Conservation (phyloP, 441 rosid genomes). For the Flueggea neowawraea region DNA sequence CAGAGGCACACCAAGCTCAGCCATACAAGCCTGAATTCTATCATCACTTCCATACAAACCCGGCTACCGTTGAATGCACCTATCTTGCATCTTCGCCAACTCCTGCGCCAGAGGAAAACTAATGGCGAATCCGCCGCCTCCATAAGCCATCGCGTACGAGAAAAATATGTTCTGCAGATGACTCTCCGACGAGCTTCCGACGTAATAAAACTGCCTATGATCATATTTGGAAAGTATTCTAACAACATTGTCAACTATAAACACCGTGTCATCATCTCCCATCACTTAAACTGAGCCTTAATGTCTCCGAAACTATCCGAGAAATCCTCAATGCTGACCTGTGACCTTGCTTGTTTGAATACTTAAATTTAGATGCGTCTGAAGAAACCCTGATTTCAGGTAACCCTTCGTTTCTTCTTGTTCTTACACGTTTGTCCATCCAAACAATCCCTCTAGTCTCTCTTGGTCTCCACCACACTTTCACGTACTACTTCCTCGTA, state of each 20-base stretch:
- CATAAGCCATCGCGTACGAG: conserved; percentile 86
- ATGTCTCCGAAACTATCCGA: conserved; percentile 72
- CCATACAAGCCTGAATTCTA: conserved; percentile 89
- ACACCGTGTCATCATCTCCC: conserved; percentile 97
- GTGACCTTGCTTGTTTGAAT: conserved; percentile 61
- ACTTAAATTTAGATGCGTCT: conserved; percentile 65
- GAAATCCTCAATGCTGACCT: conserved; percentile 77
- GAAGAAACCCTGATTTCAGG: conserved; percentile 62
- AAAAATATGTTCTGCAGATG: conserved; percentile 82
- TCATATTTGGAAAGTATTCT: conserved; percentile 65
- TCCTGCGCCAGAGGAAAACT: conserved; percentile 75
- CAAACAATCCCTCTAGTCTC: conserved; percentile 74
- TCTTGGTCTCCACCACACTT: conserved; percentile 72
- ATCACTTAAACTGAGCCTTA: conserved; percentile 67
- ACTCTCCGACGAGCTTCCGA: conserved; percentile 85
- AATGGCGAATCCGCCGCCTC: conserved; percentile 91
- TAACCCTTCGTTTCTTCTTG: conserved; percentile 36
- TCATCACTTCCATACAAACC: conserved; percentile 86
- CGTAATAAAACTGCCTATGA: conserved; percentile 63
- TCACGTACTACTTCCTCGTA: conserved; percentile 75
- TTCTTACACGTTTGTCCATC: conserved; percentile 55
- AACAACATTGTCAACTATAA: conserved; percentile 66
- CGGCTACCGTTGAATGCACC: conserved; percentile 78
- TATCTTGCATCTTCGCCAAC: conserved; percentile 74
- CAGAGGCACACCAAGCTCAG: conserved; percentile 82